A percentile compares a stretch with the other conserved stretches of the same genome.
These are phyloP conservation scores for Bassia scoparia DNA, from an alignment of 148 eudicot species.

Conservation along the genomic window DNA sequence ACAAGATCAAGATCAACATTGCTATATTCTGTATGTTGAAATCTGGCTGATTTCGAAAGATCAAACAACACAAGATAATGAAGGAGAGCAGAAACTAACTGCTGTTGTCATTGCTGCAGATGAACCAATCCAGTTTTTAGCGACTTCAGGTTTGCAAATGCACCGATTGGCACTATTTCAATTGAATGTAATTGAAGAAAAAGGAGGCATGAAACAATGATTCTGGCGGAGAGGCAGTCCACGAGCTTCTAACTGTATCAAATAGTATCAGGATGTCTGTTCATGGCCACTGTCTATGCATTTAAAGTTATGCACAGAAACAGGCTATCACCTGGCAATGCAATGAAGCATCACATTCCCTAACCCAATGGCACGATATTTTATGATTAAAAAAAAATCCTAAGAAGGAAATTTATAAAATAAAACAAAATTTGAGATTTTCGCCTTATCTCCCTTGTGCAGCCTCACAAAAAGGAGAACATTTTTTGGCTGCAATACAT, in stretches of 20 bases:
- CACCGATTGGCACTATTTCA: conserved; percentile 44
- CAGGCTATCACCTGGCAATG: not conserved
- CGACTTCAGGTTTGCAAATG: conserved; percentile 88
- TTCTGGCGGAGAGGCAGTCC: conserved; percentile 79
- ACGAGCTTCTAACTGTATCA: conserved; percentile 78
- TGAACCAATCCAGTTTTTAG: conserved; percentile 95
- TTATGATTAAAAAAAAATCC: no score
- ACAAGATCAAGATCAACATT: conserved; percentile 60
- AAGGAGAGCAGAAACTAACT: conserved; percentile 88
- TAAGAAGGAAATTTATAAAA: no score
- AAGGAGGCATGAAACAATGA: conserved; percentile 74
- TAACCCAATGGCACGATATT: no score
- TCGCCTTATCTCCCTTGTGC: not conserved
- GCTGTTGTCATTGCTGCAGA: conserved; percentile 99
- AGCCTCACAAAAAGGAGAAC: no score
- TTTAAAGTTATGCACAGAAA: not conserved
- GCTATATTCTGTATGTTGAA: conserved; percentile 30
- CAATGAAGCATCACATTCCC: not conserved
- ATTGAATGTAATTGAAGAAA: conserved; percentile 82
- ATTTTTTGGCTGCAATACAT: no score
- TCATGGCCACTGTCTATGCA: not conserved
- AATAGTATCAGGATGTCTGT: not conserved
- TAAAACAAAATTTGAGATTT: not conserved
- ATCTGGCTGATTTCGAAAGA: conserved; percentile 42
- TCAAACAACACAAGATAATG: conserved; percentile 81